A percentile compares a stretch with the other conserved stretches of the same genome.
phyloP scores from a whole-genome alignment of 768 basidiomycete genomes.

The Termitomyces sp. region DNA sequence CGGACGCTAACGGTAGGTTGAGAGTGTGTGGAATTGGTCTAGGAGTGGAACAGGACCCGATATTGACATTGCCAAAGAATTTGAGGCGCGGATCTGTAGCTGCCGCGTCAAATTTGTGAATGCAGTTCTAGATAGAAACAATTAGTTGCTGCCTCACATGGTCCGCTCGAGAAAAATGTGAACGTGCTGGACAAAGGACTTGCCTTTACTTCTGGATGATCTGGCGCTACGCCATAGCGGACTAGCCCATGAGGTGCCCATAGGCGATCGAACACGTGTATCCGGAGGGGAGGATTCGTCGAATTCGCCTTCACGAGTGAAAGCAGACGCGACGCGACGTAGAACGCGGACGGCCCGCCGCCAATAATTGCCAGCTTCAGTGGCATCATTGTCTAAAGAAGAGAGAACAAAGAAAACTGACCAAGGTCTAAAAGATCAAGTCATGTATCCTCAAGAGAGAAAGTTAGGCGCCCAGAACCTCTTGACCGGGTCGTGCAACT shows the following conservation, averaged over 20 bases:
- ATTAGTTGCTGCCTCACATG: not conserved
- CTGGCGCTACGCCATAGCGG: slow-evolving; percentile 94
- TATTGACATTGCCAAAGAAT: slow-evolving; percentile 89
- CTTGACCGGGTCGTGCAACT: too few relatives aligned
- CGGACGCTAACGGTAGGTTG: slow-evolving; percentile 50
- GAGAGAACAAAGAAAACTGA: not conserved
- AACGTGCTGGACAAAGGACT: slow-evolving; percentile 9
- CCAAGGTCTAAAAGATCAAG: not conserved
- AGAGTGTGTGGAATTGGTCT: slow-evolving; percentile 47
- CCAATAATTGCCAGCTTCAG: slow-evolving; percentile 87
- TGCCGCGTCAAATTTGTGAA: slow-evolving; percentile 85
- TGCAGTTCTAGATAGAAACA: slow-evolving; percentile 69
- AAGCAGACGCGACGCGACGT: slow-evolving; percentile 84
- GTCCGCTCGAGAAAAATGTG: not conserved
- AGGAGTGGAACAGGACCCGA: slow-evolving; percentile 27
- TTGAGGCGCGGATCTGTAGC: slow-evolving; percentile 76
- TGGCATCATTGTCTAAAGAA: slow-evolving; percentile 2
- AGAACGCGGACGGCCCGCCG: slow-evolving; percentile 96
- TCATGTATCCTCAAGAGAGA: not conserved
- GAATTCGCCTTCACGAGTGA: slow-evolving; percentile 40
- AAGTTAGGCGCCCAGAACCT: not conserved
- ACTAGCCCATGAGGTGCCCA: slow-evolving; percentile 96
- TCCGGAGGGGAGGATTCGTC: slow-evolving; percentile 24
- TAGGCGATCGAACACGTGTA: slow-evolving; percentile 89
- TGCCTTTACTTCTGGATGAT: slow-evolving; percentile 97